Percentiles rank a stretch among this genome's conserved stretches.
phyloP scores from a whole-genome alignment of 2,329 filamentous ascomycete species.

The Paraphaeosphaeria sporulosa region DNA sequence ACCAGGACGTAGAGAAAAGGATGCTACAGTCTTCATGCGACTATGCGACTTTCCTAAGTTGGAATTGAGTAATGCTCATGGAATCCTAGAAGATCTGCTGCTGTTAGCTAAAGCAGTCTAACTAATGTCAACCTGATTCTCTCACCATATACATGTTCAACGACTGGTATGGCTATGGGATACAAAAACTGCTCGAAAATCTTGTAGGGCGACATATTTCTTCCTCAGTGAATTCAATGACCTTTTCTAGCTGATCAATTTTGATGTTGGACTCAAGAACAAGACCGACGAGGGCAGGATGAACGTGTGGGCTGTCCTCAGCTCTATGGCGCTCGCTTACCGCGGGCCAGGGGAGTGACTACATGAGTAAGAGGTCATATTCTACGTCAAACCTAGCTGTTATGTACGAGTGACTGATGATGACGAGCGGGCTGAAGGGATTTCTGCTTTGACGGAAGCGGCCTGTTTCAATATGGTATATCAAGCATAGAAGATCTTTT shows the following conservation, averaged over 20 bases:
- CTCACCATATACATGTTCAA: slow-evolving; percentile 30
- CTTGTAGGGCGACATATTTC: background rate
- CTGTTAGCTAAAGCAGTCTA: slow-evolving; percentile 8
- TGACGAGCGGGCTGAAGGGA: slow-evolving; percentile 11
- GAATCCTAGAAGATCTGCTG: slow-evolving; percentile 20
- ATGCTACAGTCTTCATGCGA: slow-evolving; percentile 14
- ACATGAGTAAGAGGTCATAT: slow-evolving; percentile 7
- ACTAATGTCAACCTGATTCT: slow-evolving; percentile 25
- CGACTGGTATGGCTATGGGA: slow-evolving; percentile 23
- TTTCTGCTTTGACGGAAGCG: slow-evolving; percentile 24
- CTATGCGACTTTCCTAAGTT: slow-evolving; percentile 15
- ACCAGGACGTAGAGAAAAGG: background rate
- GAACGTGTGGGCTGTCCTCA: slow-evolving; percentile 24
- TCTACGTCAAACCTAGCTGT: background rate
- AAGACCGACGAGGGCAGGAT: slow-evolving; percentile 17
- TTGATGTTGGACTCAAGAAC: slow-evolving; percentile 18
- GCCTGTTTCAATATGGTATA: slow-evolving; percentile 19
- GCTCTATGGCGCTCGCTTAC: slow-evolving; percentile 23
- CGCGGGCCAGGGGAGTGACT: background rate
- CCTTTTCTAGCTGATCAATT: slow-evolving; percentile 15
- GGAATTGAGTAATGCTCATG: slow-evolving; percentile 33
- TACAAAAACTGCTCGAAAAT: slow-evolving; percentile 28
- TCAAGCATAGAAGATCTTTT: slow-evolving; percentile 16
- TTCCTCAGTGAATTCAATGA: background rate
- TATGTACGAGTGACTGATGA: slow-evolving; percentile 23